Conservation (phyloP, 495 filamentous ascomycete species). For the Lophiotrema nucula region DNA sequence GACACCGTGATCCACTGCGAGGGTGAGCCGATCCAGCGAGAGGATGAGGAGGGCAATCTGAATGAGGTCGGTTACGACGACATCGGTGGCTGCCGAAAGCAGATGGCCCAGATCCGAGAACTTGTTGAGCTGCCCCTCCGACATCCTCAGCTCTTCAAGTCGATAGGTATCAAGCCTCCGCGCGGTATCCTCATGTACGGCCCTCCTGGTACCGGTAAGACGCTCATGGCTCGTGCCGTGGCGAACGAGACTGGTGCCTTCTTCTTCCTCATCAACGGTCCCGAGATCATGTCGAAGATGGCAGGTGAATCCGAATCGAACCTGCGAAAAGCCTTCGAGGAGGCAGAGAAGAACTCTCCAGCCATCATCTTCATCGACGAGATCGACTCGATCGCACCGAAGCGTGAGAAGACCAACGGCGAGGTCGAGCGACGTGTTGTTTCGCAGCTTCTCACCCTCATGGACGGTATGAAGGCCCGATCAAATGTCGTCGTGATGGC, state of each 20-base stretch:
- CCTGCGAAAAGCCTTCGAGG: slow-evolving; percentile 94
- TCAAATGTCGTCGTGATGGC: slow-evolving; percentile 99
- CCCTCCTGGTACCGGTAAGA: slow-evolving; percentile 98
- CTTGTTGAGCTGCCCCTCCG: slow-evolving; percentile 94
- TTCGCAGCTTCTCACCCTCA: slow-evolving; percentile 93
- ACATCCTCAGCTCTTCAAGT: slow-evolving; percentile 99
- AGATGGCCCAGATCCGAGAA: slow-evolving; percentile 99
- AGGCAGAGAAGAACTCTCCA: slow-evolving; percentile 98
- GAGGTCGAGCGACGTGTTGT: slow-evolving; percentile 98
- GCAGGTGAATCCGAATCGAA: slow-evolving; percentile 98
- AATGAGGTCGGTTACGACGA: slow-evolving; percentile 99
- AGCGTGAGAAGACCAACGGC: slow-evolving; percentile 99
- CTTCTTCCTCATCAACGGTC: slow-evolving; percentile 99
- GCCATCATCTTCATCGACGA: slow-evolving; percentile 99
- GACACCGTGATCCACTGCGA: slow-evolving; percentile 99
- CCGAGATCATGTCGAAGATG: slow-evolving; percentile 99
- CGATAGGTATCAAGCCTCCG: slow-evolving; percentile 98
- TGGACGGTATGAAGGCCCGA: slow-evolving; percentile 99
- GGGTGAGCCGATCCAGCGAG: slow-evolving; percentile 96
- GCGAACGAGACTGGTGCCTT: slow-evolving; percentile 98
- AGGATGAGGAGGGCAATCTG: slow-evolving; percentile 97
- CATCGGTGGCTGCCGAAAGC: slow-evolving; percentile 98
- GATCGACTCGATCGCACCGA: slow-evolving; percentile 97
- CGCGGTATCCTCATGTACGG: slow-evolving; percentile 98
- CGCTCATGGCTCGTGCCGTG: slow-evolving; percentile 95